Evolutionary conservation across 31 red algal species (phyloP).

Genomic region (Pterothamnion heteromorphum): DNA sequence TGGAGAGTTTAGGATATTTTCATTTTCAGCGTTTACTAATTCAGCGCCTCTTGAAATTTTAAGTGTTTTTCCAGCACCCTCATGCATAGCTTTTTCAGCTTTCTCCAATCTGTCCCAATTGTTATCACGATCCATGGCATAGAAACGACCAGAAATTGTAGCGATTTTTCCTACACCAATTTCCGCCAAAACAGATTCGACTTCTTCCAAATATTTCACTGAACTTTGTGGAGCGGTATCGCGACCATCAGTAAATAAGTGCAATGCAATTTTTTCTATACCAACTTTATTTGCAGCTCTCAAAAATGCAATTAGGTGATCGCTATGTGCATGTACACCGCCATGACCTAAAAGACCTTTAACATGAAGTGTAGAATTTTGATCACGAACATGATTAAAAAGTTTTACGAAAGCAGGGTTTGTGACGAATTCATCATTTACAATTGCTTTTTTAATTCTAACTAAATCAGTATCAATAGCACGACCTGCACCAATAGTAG

Average conservation of each 20-base stretch:
- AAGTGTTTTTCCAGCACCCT: no score
- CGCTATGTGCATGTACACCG: constrained; percentile 75
- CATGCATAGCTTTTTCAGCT: not conserved
- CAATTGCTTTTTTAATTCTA: constrained; percentile 72
- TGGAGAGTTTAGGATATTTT: no score
- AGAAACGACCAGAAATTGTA: not conserved
- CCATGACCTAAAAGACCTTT: constrained; percentile 78
- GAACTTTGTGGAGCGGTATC: constrained; percentile 49
- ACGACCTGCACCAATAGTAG: constrained; percentile 74
- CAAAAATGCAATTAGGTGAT: constrained; percentile 74
- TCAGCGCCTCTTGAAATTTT: no score
- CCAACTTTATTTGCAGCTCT: constrained; percentile 73
- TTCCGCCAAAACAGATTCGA: not conserved
- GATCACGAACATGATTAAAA: not conserved
- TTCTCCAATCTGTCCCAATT: not conserved
- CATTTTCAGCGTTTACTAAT: no score
- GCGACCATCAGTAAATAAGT: constrained; percentile 69
- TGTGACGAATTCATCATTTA: constrained; percentile 71
- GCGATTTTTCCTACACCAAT: not conserved
- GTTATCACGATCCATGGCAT: constrained; percentile 10
- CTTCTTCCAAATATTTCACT: not conserved
- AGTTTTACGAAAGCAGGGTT: constrained; percentile 24
- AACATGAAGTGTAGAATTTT: constrained; percentile 61
- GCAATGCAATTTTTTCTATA: constrained; percentile 75
- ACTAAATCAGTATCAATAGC: constrained; percentile 67